Percentiles rank a stretch among this genome's conserved stretches.
Conservation (phyloP, 1,284 basidiomycete species). For the Leucoagaricus sp. region DNA sequence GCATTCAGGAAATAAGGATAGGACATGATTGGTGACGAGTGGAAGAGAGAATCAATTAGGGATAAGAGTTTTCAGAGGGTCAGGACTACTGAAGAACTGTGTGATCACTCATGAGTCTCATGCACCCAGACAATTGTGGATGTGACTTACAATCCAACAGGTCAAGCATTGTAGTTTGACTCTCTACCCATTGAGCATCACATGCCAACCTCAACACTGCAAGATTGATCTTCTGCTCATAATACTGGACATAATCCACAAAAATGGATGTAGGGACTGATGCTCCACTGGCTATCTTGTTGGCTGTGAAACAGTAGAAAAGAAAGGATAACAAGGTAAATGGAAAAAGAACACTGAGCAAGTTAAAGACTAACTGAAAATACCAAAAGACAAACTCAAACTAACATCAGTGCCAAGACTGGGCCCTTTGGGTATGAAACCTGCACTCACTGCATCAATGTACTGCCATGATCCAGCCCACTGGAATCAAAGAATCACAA, state of each 20-base stretch:
- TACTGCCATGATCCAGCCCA: conserved; percentile 13
- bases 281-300: background rate
- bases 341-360: background rate
- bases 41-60: no score
- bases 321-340: no score
- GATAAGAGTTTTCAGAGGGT: no score
- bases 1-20: no score
- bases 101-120: no score
- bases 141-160: conserved; percentile 6
- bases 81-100: no score
- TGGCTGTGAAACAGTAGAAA: background rate
- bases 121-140: background rate
- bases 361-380: background rate
- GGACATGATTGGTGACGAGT: no score
- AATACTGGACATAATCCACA: conserved; percentile 9
- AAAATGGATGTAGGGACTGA: background rate
- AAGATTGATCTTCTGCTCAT: background rate
- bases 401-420: background rate
- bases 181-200: background rate
- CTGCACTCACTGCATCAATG: background rate
- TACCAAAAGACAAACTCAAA: conserved; percentile 5
- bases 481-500: background rate
- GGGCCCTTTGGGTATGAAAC: conserved; percentile 1
- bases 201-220: background rate
- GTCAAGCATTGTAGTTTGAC: background rate